Evolutionary conservation across 2,329 filamentous ascomycete genomes (phyloP).

Genomic region (Calonectria naviculata): DNA sequence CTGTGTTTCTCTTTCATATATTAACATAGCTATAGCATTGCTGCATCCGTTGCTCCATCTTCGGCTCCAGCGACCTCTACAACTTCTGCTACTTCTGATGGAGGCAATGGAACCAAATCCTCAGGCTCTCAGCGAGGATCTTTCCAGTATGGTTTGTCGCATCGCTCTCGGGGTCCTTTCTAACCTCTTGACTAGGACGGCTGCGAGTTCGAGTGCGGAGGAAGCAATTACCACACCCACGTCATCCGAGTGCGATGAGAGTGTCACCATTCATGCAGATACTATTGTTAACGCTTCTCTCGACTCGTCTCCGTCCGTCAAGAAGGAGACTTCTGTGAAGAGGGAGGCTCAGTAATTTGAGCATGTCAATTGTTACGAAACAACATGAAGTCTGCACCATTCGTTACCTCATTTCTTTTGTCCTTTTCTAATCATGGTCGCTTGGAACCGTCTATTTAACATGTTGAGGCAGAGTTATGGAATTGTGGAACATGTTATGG

Average conservation of each 20-base stretch:
- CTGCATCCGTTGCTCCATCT: not conserved
- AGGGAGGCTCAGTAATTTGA: slow-evolving; percentile 38
- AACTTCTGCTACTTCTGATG: slow-evolving; percentile 44
- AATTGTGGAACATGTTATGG: slow-evolving; percentile 50
- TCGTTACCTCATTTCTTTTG: slow-evolving; percentile 16
- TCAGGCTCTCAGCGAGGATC: slow-evolving; percentile 47
- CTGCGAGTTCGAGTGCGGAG: slow-evolving; percentile 53
- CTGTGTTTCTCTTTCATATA: not conserved
- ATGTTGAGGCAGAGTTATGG: slow-evolving; percentile 40
- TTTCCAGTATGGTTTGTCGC: slow-evolving; percentile 49
- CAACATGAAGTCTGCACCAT: not conserved
- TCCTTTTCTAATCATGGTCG: slow-evolving; percentile 21
- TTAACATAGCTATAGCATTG: slow-evolving; percentile 27
- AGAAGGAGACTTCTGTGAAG: slow-evolving; percentile 49
- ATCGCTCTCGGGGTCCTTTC: slow-evolving; percentile 41
- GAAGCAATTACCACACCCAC: slow-evolving; percentile 52
- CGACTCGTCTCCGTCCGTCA: slow-evolving; percentile 59
- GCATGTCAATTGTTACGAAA: not conserved
- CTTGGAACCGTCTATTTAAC: slow-evolving; percentile 35
- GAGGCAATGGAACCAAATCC: slow-evolving; percentile 40
- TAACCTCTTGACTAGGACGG: slow-evolving; percentile 50
- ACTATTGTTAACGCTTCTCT: slow-evolving; percentile 56
- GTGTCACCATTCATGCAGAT: slow-evolving; percentile 65
- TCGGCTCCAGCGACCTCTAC: slow-evolving; percentile 13
- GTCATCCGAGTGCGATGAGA: slow-evolving; percentile 64